Base-by-base conservation (phyloP, 2,329 filamentous ascomycete genomes). In the Fusarium pilosicola region DNA sequence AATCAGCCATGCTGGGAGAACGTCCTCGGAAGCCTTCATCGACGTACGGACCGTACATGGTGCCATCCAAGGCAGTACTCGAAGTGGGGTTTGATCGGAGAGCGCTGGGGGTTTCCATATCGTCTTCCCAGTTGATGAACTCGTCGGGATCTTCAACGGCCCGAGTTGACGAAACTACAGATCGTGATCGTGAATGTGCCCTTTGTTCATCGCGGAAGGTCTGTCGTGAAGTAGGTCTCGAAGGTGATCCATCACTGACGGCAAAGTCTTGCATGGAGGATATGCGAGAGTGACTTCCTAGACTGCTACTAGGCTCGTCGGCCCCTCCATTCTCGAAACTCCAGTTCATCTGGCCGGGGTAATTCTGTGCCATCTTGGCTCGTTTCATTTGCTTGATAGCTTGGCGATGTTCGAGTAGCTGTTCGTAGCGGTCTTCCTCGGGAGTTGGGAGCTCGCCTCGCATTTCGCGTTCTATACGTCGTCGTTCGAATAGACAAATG, bases 401-500 rank as follows among this genome's bases (percentile, higher is more conserved):
- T 44, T 89, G 88, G 14, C 90, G 88, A 70, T 88, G 87, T 74
- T 92, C 87, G 28, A 90, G 83, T 30, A 90, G 83, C 75, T 88
- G 86, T 60, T 88, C 84, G 79, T 90, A 91, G 44, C 88, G 86
- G 71, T 91, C 86, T 81, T 92, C 88, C 79, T 90, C 89, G 71
- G 86, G 84, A 42, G 86, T 86, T 75, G 88, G 86, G n/a, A 86
- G 82, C 71, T 91, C 86, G 61, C 89, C 89, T 39, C 85, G 86
- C 80, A 90, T 88, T 78, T 94, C 93, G 59, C 90, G 90, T 80
- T 97, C 93, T 75, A 96, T 89, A 62, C 95, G 90, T 66, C 91
- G 88, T 76, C 94, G 93, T 81, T 99, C 96, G 77, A 95, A 92
- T 38, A 91, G 86, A 76, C 94, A 94, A 73, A 98, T 93, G 78